phyloP scores from a whole-genome alignment of 2,329 filamentous ascomycete genomes.

The Lasiodiplodia gonubiensis region DNA sequence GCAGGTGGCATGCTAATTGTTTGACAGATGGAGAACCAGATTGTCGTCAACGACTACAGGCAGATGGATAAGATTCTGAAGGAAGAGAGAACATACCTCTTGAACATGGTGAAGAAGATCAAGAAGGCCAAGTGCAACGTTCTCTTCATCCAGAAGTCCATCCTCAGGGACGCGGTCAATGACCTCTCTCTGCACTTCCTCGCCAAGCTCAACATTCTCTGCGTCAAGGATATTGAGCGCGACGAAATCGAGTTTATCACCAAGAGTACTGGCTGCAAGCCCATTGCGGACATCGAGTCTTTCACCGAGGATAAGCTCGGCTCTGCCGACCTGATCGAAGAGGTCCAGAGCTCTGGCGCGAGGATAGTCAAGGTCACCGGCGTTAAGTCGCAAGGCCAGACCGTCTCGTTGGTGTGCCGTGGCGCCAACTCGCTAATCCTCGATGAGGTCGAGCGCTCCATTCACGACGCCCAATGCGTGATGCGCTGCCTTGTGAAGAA shows the following conservation, averaged over 20 bases:
- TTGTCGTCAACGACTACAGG: constrained; percentile 98
- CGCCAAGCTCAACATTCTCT: constrained; percentile 93
- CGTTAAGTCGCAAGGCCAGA: constrained; percentile 81
- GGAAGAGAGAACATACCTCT: constrained; percentile 95
- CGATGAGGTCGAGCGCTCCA: constrained; percentile 93
- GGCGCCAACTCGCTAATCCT: constrained; percentile 94
- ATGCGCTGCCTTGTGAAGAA: constrained; percentile 98
- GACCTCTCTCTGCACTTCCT: constrained; percentile 97
- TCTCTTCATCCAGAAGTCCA: constrained; percentile 97
- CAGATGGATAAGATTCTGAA: constrained; percentile 99
- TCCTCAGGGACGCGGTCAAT: constrained; percentile 96
- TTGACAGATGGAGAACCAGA: constrained; percentile 91
- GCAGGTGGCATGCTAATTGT: constrained; percentile 13
- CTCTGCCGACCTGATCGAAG: constrained; percentile 90
- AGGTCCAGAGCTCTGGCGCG: constrained; percentile 83
- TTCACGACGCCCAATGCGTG: constrained; percentile 97
- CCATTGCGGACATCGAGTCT: constrained; percentile 96
- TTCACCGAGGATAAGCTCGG: constrained; percentile 99
- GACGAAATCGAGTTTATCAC: constrained; percentile 99
- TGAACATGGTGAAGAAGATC: constrained; percentile 99
- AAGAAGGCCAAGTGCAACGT: constrained; percentile 99
- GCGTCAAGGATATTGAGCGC: constrained; percentile 96
- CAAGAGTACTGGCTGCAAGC: constrained; percentile 99
- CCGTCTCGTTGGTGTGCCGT: constrained; percentile 90
- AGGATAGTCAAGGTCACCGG: constrained; percentile 95